Evolutionary conservation across 257 asterid genomes (phyloP), one percentile per base, ranked within the genome.

Genomic region (Apocynum venetum): DNA sequence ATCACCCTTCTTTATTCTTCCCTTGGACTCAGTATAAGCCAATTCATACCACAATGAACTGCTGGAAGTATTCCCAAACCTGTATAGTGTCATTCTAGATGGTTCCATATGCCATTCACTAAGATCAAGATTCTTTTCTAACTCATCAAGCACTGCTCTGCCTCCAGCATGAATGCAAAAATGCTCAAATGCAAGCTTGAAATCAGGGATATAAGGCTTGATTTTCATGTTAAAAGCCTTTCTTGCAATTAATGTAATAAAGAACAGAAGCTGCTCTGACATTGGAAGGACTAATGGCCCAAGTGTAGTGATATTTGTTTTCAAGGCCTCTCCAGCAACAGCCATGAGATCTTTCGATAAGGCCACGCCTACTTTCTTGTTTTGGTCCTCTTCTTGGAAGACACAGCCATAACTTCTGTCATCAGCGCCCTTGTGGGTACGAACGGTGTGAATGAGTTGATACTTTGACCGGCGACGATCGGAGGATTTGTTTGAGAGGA

Each of bases 391-490:
- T 4, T 87, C 86, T 43, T 90, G 93, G 79, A 83, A 87, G 2
- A 90, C 91, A 31, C 93, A 91, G 0, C 84, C 73, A n/a, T 91
- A 85, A 80, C 96, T 89, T 59, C 77, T 81, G 82, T 87, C 88
- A 35, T 90, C 91, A 2, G 94, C 86, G 31, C 94, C 97, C 64
- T 83, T 89, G 89, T 91, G 87, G 1, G 93, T 90, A 0, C 97
- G 88, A 6, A 90, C 87, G 0, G 93, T 87, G 85, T 84, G 93
- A 44, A 90, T 75, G 1, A 90, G 88, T 46, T 91, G 89, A 38
- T 91, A 91, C 55, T 91, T 91, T 0, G 97, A 88, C 0, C 94
- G 88, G 0, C 81, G 64, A 1, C 83, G 79, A 40, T 89, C 92
- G 0, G 86, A 75, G 0, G 89, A 78, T 66, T 69, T 82, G 91